Percentiles rank a stretch among this genome's conserved stretches.
Evolutionary conservation across 495 filamentous ascomycete genomes (phyloP).

Genomic region (Amniculicola lignicola): DNA sequence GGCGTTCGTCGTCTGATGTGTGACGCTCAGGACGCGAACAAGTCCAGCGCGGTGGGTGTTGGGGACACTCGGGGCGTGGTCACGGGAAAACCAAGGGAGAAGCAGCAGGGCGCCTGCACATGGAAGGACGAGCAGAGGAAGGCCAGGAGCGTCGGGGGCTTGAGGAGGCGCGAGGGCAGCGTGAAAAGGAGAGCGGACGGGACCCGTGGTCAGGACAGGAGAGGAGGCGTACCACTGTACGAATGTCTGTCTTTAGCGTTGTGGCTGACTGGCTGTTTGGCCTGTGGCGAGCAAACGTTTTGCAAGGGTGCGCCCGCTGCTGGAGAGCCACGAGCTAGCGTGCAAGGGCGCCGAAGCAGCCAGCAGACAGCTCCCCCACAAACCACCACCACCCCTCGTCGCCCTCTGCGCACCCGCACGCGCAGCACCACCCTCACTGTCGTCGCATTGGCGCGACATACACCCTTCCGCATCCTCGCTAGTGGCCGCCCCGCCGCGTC

Average conservation of each 20-base stretch:
- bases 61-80: background rate
- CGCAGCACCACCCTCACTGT: background rate
- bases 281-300: too few relatives aligned
- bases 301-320: too few relatives aligned
- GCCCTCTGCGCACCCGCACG: background rate
- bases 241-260: too few relatives aligned
- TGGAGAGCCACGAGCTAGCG: too few relatives aligned
- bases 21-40: conserved; percentile 5
- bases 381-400: background rate
- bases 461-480: too few relatives aligned
- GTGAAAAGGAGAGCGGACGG: background rate
- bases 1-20: conserved; percentile 22
- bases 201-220: too few relatives aligned
- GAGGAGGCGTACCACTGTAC: too few relatives aligned
- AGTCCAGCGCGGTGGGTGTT: background rate
- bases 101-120: background rate
- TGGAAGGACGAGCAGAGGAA: background rate
- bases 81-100: background rate
- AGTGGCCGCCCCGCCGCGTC: background rate
- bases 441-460: too few relatives aligned
- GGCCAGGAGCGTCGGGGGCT: background rate
- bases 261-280: too few relatives aligned
- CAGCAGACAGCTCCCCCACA: too few relatives aligned
- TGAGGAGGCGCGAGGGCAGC: background rate
- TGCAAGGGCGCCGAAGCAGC: too few relatives aligned